phyloP scores from a whole-genome alignment of 352 stramenopile species.

The Phytophthora ramorum region DNA sequence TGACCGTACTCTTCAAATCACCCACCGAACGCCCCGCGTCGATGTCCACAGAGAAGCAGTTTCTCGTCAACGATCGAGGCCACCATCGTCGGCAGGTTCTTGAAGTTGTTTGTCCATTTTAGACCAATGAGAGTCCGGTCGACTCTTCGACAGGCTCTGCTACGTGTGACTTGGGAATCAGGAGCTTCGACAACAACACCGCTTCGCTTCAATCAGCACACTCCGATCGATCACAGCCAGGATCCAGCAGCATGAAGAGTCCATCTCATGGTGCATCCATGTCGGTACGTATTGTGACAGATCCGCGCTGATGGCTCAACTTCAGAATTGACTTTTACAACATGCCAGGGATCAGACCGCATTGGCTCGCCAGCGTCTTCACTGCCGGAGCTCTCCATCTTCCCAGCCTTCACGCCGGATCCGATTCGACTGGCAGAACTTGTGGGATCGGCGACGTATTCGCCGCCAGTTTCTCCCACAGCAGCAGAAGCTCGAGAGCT shows the following conservation, averaged over 20 bases:
- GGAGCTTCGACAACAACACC: slow-evolving; percentile 1
- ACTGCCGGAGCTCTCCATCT: slow-evolving; percentile 27
- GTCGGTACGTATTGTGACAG: slow-evolving; percentile 3
- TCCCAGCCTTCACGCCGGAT: slow-evolving; percentile 33
- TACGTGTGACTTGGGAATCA: slow-evolving; percentile 24
- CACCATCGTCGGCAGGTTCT: too few species aligned
- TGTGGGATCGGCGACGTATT: slow-evolving; percentile 16
- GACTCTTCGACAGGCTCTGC: slow-evolving; percentile 9
- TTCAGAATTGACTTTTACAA: slow-evolving; percentile 23
- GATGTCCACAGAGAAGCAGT: too few species aligned
- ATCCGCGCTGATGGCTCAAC: background rate
- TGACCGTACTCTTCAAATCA: too few species aligned
- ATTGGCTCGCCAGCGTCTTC: slow-evolving; percentile 8
- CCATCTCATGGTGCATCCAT: background rate
- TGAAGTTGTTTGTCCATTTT: background rate
- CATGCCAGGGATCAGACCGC: slow-evolving; percentile 6
- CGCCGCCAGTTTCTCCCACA: slow-evolving; percentile 20
- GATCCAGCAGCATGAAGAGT: slow-evolving; percentile 4
- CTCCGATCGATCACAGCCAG: background rate
- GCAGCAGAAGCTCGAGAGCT: slow-evolving; percentile 25
- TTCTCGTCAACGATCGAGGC: too few species aligned
- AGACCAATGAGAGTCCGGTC: slow-evolving; percentile 11
- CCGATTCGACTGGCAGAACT: slow-evolving; percentile 23
- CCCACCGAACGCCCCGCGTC: too few species aligned
- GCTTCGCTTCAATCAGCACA: background rate